Conservation (phyloP, 1,284 basidiomycete species). For the Sporisorium scitamineum region DNA sequence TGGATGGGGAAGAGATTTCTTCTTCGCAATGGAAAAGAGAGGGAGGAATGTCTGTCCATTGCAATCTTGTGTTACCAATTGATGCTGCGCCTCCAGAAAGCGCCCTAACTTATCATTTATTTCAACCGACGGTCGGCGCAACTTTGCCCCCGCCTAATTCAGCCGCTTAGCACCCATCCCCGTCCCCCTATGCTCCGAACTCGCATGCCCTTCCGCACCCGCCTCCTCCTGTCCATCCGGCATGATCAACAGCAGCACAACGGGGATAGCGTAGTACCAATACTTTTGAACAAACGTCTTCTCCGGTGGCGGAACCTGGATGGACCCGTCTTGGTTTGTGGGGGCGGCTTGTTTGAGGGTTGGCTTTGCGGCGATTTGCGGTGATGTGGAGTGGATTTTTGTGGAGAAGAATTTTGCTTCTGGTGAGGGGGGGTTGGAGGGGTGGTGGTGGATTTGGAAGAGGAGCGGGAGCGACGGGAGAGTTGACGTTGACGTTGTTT, state of each 20-base stretch:
- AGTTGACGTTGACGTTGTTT: constrained; percentile 13
- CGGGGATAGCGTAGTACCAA: constrained; percentile 57
- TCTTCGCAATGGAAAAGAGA: too few species aligned
- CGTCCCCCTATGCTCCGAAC: constrained; percentile 3
- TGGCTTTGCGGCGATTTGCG: background rate
- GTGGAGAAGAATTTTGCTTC: background rate
- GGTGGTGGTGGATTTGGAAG: background rate
- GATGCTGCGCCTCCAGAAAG: background rate
- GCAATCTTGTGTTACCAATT: background rate
- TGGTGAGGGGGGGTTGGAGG: background rate
- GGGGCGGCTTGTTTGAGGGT: constrained; percentile 18
- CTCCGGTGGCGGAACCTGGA: constrained; percentile 20
- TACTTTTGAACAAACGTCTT: constrained; percentile 58
- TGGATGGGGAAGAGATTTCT: too few species aligned
- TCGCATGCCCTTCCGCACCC: constrained; percentile 19
- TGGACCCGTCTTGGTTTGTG: constrained; percentile 46
- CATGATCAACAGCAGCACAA: constrained; percentile 49
- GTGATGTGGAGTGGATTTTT: background rate
- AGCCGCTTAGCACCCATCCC: constrained; percentile 26
- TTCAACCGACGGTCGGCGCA: too few species aligned
- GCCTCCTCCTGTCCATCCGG: constrained; percentile 42
- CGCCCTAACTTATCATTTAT: too few species aligned
- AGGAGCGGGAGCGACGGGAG: constrained; percentile 8
- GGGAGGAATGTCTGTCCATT: too few species aligned
- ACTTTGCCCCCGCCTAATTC: too few species aligned